Conservation (phyloP, 2,329 filamentous ascomycete genomes). For the Ophiostoma ips region DNA sequence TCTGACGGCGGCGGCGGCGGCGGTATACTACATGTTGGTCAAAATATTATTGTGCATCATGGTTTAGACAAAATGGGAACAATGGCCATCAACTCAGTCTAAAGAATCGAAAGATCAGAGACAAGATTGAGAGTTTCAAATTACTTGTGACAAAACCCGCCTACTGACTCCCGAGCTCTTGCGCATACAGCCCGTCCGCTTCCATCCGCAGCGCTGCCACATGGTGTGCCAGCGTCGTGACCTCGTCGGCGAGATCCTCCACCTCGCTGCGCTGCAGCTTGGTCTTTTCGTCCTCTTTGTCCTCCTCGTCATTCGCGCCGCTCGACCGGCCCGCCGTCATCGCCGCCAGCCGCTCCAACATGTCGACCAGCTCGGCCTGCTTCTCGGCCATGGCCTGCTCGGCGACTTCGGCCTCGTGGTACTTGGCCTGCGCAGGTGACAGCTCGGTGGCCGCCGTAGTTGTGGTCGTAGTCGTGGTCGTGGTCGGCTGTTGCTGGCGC, state of each 20-base stretch:
- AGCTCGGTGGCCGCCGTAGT: no score
- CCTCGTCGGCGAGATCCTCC: conserved; percentile 21
- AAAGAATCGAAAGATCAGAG: no score
- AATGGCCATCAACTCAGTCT: no score
- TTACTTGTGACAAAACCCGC: no score
- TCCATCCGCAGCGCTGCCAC: conserved; percentile 27
- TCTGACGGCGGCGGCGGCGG: no score
- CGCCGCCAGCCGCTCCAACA: conserved; percentile 9
- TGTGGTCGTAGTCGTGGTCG: no score
- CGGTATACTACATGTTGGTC: no score
- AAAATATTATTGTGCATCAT: not conserved
- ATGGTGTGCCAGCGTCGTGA: conserved; percentile 25
- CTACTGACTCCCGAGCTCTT: conserved; percentile 25
- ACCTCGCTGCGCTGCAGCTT: conserved; percentile 15
- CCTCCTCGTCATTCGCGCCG: conserved; percentile 7
- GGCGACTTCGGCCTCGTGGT: conserved; percentile 22
- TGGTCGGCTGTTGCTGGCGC: not conserved
- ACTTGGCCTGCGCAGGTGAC: conserved; percentile 18
- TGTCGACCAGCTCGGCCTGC: conserved; percentile 16
- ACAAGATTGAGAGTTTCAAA: no score
- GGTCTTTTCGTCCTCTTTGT: conserved; percentile 7
- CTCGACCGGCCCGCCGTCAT: conserved; percentile 5
- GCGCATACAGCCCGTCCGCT: conserved; percentile 34
- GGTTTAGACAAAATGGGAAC: not conserved
- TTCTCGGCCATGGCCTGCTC: conserved; percentile 22